Percentiles rank a stretch among this genome's conserved stretches.
Evolutionary conservation across 2,329 filamentous ascomycete species (phyloP).

Genomic region (Aureobasidium sp.): DNA sequence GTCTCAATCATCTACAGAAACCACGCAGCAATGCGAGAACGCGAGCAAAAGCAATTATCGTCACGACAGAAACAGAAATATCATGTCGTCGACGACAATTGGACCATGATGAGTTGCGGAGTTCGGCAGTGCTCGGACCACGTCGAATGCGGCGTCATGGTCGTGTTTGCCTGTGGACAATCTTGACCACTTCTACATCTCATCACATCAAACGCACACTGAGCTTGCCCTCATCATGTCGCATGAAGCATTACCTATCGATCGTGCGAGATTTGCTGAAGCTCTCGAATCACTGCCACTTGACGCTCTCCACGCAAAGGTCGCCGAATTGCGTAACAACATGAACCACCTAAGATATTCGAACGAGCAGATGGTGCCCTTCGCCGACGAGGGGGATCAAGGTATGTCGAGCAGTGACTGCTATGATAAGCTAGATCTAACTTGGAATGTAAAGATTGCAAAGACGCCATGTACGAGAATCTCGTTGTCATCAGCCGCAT

Average conservation of each 20-base stretch:
- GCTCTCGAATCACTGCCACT: conserved; percentile 62
- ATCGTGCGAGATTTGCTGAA: conserved; percentile 32
- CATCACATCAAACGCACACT: not conserved
- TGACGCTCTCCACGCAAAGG: conserved; percentile 63
- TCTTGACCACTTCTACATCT: not conserved
- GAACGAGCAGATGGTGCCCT: conserved; percentile 66
- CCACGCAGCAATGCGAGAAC: not conserved
- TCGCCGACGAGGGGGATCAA: conserved; percentile 54
- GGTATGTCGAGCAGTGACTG: not conserved
- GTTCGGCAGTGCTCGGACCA: conserved; percentile 24
- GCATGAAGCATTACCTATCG: conserved; percentile 24
- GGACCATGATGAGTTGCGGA: conserved; percentile 9
- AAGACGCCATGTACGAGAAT: conserved; percentile 68
- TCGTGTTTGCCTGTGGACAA: conserved; percentile 12
- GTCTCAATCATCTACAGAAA: conserved; percentile 10
- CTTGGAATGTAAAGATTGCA: conserved; percentile 49
- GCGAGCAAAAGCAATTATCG: not conserved
- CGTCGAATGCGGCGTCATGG: conserved; percentile 14
- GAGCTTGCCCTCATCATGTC: conserved; percentile 15
- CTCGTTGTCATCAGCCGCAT: conserved; percentile 57
- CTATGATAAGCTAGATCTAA: not conserved
- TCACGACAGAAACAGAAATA: not conserved
- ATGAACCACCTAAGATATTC: conserved; percentile 67
- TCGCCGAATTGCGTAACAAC: conserved; percentile 67
- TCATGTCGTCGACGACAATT: conserved; percentile 11